Conservation (phyloP, 371 early-diverging fungal species). For the Apophysomyces elegans region DNA sequence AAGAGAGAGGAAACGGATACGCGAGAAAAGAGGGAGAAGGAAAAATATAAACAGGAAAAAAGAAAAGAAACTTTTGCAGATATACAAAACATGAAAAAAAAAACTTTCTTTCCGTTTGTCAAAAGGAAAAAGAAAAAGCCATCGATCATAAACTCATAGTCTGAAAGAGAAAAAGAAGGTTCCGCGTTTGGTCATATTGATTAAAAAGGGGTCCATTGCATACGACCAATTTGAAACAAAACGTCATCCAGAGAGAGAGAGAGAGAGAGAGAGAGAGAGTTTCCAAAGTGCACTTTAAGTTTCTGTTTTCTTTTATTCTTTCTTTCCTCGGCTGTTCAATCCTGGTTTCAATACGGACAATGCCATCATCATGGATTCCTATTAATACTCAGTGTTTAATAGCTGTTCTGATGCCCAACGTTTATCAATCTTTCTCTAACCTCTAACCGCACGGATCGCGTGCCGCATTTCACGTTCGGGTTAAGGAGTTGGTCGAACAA, state of each 20-base stretch:
- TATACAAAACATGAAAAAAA: not conserved
- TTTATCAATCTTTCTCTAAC: conserved; percentile 29
- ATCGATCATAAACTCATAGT: conserved; percentile 4
- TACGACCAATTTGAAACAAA: conserved; percentile 16
- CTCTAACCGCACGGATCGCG: conserved; percentile 70
- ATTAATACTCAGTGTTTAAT: conserved; percentile 15
- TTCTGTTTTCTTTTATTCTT: conserved; percentile 6
- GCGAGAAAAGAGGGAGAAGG: conserved; percentile 8
- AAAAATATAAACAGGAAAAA: not conserved
- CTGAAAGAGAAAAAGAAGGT: not conserved
- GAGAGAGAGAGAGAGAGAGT: no score
- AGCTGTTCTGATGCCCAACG: not conserved
- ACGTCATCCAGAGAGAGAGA: not conserved
- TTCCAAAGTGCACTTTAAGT: not conserved
- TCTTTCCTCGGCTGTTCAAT: conserved; percentile 29
- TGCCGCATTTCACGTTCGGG: conserved; percentile 65
- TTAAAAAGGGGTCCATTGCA: not conserved
- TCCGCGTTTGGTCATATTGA: conserved; percentile 20
- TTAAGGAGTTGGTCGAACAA: conserved; percentile 73
- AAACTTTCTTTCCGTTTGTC: conserved; percentile 15
- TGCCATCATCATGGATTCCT: conserved; percentile 43
- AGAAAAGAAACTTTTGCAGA: no score
- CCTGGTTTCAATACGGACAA: conserved; percentile 37
- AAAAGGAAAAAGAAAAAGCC: not conserved
- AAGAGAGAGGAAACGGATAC: not conserved